Evolutionary conservation across 1,284 basidiomycete species (phyloP).

Genomic region (Ustilago cynodontis): DNA sequence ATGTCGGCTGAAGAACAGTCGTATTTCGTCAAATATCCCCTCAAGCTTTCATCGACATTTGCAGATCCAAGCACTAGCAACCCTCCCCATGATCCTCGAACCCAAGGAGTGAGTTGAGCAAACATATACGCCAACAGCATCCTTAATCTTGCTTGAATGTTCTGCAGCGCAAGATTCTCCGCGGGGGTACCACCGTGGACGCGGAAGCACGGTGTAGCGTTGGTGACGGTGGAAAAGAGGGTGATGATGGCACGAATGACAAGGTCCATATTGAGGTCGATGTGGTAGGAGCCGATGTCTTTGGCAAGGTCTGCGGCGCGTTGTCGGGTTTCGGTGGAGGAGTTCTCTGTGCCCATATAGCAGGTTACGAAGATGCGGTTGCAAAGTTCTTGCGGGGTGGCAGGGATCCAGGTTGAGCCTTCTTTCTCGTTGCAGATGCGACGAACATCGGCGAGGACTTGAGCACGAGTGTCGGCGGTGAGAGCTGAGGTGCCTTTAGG

Average conservation of each 20-base stretch:
- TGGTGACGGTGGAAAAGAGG: constrained; percentile 87
- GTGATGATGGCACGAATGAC: constrained; percentile 85
- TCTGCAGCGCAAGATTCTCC: constrained; percentile 96
- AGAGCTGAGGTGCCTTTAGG: constrained; percentile 17
- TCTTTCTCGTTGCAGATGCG: constrained; percentile 87
- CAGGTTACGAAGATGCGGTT: constrained; percentile 93
- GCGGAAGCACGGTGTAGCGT: constrained; percentile 83
- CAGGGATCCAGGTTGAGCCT: constrained; percentile 83
- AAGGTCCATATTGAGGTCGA: constrained; percentile 95
- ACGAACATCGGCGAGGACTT: constrained; percentile 90
- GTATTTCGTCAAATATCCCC: constrained; percentile 98
- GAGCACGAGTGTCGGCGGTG: constrained; percentile 75
- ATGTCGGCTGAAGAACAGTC: constrained; percentile 86
- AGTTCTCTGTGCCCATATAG: constrained; percentile 99
- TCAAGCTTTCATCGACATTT: constrained; percentile 97
- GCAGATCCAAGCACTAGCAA: constrained; percentile 94
- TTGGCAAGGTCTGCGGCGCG: constrained; percentile 87
- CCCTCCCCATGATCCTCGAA: constrained; percentile 84
- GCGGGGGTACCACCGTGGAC: constrained; percentile 87
- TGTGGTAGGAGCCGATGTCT: constrained; percentile 86
- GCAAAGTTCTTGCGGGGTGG: constrained; percentile 86
- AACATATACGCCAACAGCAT: constrained; percentile 99
- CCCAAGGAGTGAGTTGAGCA: constrained; percentile 95
- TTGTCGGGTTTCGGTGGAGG: constrained; percentile 84
- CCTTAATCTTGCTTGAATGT: constrained; percentile 92